Evolutionary conservation across 2,329 filamentous ascomycete genomes (phyloP).

Genomic region (Pseudocercospora vitis): DNA sequence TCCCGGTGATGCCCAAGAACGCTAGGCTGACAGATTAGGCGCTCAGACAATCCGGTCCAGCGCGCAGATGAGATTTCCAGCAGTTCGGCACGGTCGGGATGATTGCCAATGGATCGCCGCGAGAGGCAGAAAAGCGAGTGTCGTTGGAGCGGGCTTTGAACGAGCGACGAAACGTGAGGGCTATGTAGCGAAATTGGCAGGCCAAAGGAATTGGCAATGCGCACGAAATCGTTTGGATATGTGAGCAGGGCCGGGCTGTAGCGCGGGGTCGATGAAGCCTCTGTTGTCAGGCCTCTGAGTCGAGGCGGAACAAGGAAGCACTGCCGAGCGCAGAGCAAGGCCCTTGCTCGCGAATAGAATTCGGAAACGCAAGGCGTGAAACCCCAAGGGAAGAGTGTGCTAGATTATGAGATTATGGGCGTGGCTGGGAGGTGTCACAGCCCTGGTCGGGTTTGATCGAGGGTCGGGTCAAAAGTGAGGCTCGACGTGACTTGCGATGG

Average conservation of each 20-base stretch:
- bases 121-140: conserved; percentile 20
- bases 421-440: conserved; percentile 23
- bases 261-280: conserved; percentile 24
- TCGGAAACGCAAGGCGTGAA: conserved; percentile 34
- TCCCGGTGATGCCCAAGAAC: conserved; percentile 27
- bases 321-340: conserved; percentile 22
- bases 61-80: conserved; percentile 4
- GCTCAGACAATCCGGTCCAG: conserved; percentile 3
- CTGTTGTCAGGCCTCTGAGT: conserved; percentile 17
- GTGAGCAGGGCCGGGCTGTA: conserved; percentile 23
- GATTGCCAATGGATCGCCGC: background rate
- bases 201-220: conserved; percentile 24
- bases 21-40: conserved; percentile 21
- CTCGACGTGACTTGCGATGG: no score
- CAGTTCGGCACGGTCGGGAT: conserved; percentile 9
- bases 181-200: conserved; percentile 20
- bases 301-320: conserved; percentile 25
- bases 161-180: conserved; percentile 27
- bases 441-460: conserved; percentile 12
- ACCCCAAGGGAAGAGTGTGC: conserved; percentile 24
- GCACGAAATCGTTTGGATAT: conserved; percentile 23
- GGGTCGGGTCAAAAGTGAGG: background rate
- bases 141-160: conserved; percentile 25
- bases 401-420: conserved; percentile 23
- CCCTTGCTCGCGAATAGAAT: conserved; percentile 29